Evolutionary conservation across 2,329 filamentous ascomycete genomes (phyloP).

Genomic region (Pseudogymnoascus sp.): DNA sequence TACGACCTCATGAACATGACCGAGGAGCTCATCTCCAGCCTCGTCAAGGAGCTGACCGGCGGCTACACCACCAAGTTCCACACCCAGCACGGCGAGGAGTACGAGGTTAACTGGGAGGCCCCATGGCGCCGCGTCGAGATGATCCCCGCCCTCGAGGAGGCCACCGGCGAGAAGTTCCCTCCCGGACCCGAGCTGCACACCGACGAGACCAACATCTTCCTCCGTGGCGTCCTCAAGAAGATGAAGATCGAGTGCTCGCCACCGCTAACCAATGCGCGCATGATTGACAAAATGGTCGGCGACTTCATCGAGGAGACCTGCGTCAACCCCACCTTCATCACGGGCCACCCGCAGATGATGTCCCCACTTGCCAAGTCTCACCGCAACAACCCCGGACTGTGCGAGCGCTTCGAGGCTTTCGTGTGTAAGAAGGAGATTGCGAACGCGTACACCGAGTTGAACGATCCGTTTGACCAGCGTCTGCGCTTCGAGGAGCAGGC

Average conservation of each 20-base stretch:
- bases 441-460: conserved; percentile 94
- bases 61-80: conserved; percentile 78
- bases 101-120: conserved; percentile 90
- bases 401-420: conserved; percentile 95
- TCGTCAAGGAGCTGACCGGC: conserved; percentile 84
- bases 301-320: conserved; percentile 94
- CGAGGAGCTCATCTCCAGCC: conserved; percentile 81
- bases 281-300: conserved; percentile 90
- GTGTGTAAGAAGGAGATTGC: conserved; percentile 96
- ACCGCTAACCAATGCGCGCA: conserved; percentile 85
- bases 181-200: conserved; percentile 84
- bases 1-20: conserved; percentile 87
- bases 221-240: conserved; percentile 78
- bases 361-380: conserved; percentile 95
- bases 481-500: conserved; percentile 92
- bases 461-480: conserved; percentile 92
- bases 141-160: conserved; percentile 87
- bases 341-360: conserved; percentile 81
- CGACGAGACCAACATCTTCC: conserved; percentile 75
- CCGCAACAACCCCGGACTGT: conserved; percentile 70
- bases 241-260: conserved; percentile 82
- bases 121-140: conserved; percentile 94
- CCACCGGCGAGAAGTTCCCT: conserved; percentile 88
- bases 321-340: conserved; percentile 88
- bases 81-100: conserved; percentile 76